These are phyloP conservation scores for Leccinum incarnatum DNA, from an alignment of 768 basidiomycete species.

Conservation along the genomic window DNA sequence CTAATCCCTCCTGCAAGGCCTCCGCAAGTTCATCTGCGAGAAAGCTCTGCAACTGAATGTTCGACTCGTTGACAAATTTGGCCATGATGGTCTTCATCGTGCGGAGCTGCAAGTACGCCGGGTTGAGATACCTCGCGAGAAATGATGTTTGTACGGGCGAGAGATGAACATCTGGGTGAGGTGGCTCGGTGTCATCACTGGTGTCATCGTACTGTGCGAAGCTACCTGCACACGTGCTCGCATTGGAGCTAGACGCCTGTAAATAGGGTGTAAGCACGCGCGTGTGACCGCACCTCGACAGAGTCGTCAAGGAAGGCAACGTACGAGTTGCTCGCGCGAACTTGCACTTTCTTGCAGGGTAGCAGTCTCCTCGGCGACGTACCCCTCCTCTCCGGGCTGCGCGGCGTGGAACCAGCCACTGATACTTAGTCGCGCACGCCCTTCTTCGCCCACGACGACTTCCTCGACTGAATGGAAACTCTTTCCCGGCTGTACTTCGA, in stretches of 20 bases:
- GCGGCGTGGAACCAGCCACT: slow-evolving; percentile 98
- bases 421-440: slow-evolving; percentile 76
- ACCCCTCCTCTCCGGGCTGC: slow-evolving; percentile 88
- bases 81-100: slow-evolving; percentile 77
- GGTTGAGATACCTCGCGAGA: slow-evolving; percentile 83
- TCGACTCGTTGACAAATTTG: slow-evolving; percentile 84
- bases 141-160: slow-evolving; percentile 61
- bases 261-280: slow-evolving; percentile 7
- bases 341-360: slow-evolving; percentile 71
- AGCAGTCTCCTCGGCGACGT: slow-evolving; percentile 48
- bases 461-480: slow-evolving; percentile 98
- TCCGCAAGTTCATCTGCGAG: slow-evolving; percentile 66
- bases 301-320: slow-evolving; percentile 32
- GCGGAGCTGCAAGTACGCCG: slow-evolving; percentile 81
- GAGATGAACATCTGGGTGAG: slow-evolving; percentile 50
- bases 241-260: slow-evolving; percentile 61
- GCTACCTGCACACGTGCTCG: slow-evolving; percentile 19
- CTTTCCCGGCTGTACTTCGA: slow-evolving; percentile 89
- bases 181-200: slow-evolving; percentile 38
- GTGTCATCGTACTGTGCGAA: slow-evolving; percentile 54
- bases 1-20: slow-evolving; percentile 62
- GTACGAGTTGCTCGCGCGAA: slow-evolving; percentile 90
- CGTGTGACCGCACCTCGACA: slow-evolving; percentile 3
- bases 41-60: slow-evolving; percentile 86
- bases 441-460: slow-evolving; percentile 78